These are phyloP conservation scores for Limonium bicolor DNA, from an alignment of 148 eudicot species.

Conservation along the genomic window DNA sequence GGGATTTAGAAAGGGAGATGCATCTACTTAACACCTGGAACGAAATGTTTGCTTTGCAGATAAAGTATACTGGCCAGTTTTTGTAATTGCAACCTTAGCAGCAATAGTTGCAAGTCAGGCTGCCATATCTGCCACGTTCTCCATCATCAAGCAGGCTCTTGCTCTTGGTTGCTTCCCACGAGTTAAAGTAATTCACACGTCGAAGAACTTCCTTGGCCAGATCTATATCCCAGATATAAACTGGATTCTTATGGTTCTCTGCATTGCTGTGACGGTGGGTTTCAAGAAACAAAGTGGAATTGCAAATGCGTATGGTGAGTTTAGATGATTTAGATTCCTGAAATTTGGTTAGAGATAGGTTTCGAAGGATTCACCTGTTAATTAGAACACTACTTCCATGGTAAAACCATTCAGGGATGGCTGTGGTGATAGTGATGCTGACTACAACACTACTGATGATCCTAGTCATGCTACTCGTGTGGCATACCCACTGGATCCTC, in stretches of 20 bases:
- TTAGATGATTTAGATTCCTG: neutral
- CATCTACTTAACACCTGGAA: neutral
- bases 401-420: constrained; percentile 46
- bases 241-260: constrained; percentile 67
- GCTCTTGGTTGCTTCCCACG: constrained; percentile 93
- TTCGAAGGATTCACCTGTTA: neutral
- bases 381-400: neutral
- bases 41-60: constrained; percentile 24
- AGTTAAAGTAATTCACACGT: constrained; percentile 86
- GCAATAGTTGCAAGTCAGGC: constrained; percentile 97
- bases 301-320: constrained; percentile 81
- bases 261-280: constrained; percentile 62
- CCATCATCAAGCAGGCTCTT: constrained; percentile 83
- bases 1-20: too few species aligned
- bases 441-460: constrained; percentile 82
- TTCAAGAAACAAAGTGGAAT: constrained; percentile 59
- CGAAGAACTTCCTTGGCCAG: constrained; percentile 67
- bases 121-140: constrained; percentile 85
- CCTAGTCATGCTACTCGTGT: constrained; percentile 56
- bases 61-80: constrained; percentile 76
- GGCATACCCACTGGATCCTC: constrained; percentile 81
- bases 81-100: constrained; percentile 71
- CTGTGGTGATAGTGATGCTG: constrained; percentile 80
- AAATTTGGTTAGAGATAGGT: neutral
- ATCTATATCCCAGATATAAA: constrained; percentile 64